These are phyloP conservation scores for Brettanomyces naardenensis DNA, from an alignment of 805 yeast species.

Conservation along the genomic window DNA sequence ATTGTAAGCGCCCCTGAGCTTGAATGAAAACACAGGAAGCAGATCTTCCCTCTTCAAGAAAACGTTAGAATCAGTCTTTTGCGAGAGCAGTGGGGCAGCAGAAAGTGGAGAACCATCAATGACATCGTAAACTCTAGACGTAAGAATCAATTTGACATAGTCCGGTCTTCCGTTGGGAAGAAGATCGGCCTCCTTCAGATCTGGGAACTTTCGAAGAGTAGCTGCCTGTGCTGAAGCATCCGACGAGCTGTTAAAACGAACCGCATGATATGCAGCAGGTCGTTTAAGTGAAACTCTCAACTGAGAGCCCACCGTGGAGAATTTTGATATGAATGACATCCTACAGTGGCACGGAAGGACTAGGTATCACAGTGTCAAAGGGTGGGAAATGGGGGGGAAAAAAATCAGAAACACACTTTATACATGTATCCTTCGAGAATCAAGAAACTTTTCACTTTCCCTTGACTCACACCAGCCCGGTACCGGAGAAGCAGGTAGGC, in stretches of 20 bases:
- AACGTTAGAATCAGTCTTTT: conserved; percentile 67
- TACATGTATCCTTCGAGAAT: too few species aligned
- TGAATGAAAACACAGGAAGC: conserved; percentile 91
- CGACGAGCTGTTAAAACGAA: too few species aligned
- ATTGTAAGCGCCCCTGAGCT: conserved; percentile 95
- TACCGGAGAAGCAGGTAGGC: too few species aligned
- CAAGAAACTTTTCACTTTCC: too few species aligned
- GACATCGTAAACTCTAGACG: conserved; percentile 92
- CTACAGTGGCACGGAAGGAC: too few species aligned
- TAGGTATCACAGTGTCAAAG: too few species aligned
- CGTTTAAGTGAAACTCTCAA: too few species aligned
- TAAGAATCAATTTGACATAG: conserved; percentile 80
- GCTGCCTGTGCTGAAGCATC: neutral
- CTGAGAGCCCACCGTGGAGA: too few species aligned
- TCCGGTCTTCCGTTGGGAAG: conserved; percentile 72
- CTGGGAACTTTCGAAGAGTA: conserved; percentile 32
- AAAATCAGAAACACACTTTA: too few species aligned
- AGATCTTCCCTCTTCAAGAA: conserved; percentile 86
- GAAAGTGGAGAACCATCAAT: conserved; percentile 85
- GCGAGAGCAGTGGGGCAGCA: conserved; percentile 65
- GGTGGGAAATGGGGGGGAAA: too few species aligned
- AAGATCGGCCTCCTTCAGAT: conserved; percentile 42
- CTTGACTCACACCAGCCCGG: too few species aligned
- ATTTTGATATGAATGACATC: too few species aligned
- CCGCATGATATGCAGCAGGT: neutral